Conservation (phyloP, 495 filamentous ascomycete genomes). For the Penicillium malachiteum region DNA sequence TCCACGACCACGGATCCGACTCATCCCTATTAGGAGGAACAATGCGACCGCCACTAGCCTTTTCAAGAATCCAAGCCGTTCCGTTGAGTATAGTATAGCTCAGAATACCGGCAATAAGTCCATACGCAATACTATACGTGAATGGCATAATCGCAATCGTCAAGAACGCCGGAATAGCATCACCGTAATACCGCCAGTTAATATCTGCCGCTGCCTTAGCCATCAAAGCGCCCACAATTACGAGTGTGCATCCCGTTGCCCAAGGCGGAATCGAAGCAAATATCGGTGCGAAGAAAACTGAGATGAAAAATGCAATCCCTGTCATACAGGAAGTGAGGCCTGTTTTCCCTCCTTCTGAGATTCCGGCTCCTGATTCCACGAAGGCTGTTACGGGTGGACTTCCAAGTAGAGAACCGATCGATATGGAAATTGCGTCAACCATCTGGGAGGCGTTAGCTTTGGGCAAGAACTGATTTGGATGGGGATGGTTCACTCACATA, state of each 20-base stretch:
- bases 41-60: slow-evolving; percentile 62
- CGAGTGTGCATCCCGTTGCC: slow-evolving; percentile 79
- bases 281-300: slow-evolving; percentile 83
- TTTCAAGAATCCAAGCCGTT: slow-evolving; percentile 62
- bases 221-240: slow-evolving; percentile 82
- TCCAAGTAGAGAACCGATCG: slow-evolving; percentile 73
- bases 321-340: slow-evolving; percentile 77
- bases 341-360: slow-evolving; percentile 78
- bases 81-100: slow-evolving; percentile 70
- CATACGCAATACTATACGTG: slow-evolving; percentile 78
- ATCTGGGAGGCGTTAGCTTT: slow-evolving; percentile 32
- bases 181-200: slow-evolving; percentile 79
- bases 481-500: slow-evolving; percentile 45
- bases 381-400: slow-evolving; percentile 77
- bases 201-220: slow-evolving; percentile 69
- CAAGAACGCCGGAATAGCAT: slow-evolving; percentile 76
- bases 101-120: slow-evolving; percentile 74
- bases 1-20: slow-evolving; percentile 73
- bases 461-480: too few relatives aligned
- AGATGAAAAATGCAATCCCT: slow-evolving; percentile 79
- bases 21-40: slow-evolving; percentile 68
- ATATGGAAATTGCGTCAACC: slow-evolving; percentile 74
- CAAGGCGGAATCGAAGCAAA: slow-evolving; percentile 82
- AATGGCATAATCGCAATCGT: slow-evolving; percentile 85
- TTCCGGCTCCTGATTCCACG: slow-evolving; percentile 80